A percentile compares a stretch with the other conserved stretches of the same genome.
phyloP scores from a whole-genome alignment of 768 basidiomycete genomes.

The Rhodotorula babjevae region DNA sequence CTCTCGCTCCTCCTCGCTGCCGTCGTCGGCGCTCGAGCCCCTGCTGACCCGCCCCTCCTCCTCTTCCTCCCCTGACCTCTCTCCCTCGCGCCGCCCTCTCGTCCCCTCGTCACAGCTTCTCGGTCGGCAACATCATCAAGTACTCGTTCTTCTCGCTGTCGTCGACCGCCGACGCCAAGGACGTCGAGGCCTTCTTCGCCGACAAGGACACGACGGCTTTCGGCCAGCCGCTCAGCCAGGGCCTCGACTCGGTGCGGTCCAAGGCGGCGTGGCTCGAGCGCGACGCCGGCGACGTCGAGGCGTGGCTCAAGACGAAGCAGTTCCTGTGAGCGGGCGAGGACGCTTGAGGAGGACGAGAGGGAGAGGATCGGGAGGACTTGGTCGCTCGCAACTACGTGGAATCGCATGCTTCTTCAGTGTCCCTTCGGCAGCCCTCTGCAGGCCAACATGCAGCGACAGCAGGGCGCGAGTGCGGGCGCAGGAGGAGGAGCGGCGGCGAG shows the following conservation, averaged over 20 bases:
- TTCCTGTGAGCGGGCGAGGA: neutral
- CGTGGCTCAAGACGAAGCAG: constrained; percentile 38
- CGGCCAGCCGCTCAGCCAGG: constrained; percentile 64
- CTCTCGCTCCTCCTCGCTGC: too few species aligned
- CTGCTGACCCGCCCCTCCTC: neutral
- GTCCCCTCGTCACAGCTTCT: constrained; percentile 47
- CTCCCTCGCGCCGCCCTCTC: too few species aligned
- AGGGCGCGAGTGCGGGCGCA: too few species aligned
- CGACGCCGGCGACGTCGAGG: constrained; percentile 39
- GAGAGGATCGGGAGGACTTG: too few species aligned
- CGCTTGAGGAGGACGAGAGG: too few species aligned
- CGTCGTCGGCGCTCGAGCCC: neutral
- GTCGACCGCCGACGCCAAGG: constrained; percentile 63
- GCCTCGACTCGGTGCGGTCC: constrained; percentile 63
- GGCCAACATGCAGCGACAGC: too few species aligned
- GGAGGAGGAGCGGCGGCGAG: too few species aligned
- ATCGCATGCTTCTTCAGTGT: too few species aligned
- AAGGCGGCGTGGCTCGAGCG: constrained; percentile 59
- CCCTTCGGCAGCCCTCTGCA: neutral
- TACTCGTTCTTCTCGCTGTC: constrained; percentile 54
- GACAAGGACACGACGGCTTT: constrained; percentile 58
- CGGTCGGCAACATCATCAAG: constrained; percentile 51
- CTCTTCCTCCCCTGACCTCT: too few species aligned
- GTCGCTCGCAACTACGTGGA: too few species aligned
- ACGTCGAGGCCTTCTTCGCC: constrained; percentile 69